Evolutionary conservation across 805 yeast species (phyloP), one percentile per base, ranked within the genome.

Genomic region (Pichia nanzhaoensis): DNA sequence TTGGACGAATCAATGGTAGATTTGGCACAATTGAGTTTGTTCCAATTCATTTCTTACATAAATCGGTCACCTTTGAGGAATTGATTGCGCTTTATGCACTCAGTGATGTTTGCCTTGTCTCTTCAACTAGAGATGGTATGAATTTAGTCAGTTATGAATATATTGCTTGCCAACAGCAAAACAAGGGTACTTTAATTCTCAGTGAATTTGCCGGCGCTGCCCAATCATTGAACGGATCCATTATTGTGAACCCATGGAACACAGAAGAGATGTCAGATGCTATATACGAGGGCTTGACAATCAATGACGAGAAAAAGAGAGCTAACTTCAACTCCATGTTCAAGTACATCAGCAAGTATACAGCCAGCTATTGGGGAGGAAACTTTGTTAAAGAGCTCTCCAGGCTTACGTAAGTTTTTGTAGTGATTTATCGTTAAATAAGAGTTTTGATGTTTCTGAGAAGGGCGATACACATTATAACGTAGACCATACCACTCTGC

Each of bases 141-240:
- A 93, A 93, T 62, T 75, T 93, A 58, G 99, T 95, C 37, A 79
- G 91, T 43, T 95, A 88, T 63, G 99, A 93, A 67, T 93, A 93
- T 65, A 88, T 93, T 56, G 97, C 98, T 1, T 91, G 98, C 60
- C 99, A 93, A 66, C 53, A 61, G 42, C 81, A 82, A 39, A 80
- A 80, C 50, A 81, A 88, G 51, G 99, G 99, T 8, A 80, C 89
- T 3, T 71, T 93, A 54, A 85, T 93, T 40, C 64, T 93, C 51
- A 83, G 95, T 35, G 99, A 93, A 67, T 93, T 93, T 67, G 93
- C 99, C 0, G 99, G 99, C 40, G 99, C 99, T n/a, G 98, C 99
- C 1, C 99, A 93, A 67, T 84, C 95, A 1, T 70, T 93, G 51
- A 91, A 93, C 59, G 99, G 99, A 20, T 89, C 96, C 1, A 63